Base-by-base conservation (phyloP, 768 basidiomycete genomes). In the Thelephora aurantiotincta region DNA sequence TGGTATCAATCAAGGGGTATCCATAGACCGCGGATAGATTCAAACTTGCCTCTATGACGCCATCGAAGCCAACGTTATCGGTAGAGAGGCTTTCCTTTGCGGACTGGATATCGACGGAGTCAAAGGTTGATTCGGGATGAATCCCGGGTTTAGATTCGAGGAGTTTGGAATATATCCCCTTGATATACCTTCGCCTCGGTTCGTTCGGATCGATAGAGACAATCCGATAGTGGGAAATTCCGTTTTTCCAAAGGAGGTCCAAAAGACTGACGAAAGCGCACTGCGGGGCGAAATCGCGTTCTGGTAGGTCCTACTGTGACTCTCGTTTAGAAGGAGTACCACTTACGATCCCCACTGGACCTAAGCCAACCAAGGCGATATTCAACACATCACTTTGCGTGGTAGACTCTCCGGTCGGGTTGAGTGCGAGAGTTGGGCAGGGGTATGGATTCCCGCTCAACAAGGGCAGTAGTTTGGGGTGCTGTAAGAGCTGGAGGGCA, bases 331-430 rank as follows among this genome's bases (percentile, higher is more conserved):
- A 50, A 49, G 46, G 18, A 16, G n/a, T n/a, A 36, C 18, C 2
- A 51, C 70, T 43, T 54, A 77, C 74, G 50, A 87, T 63, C 18
- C 86, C 86, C 9, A 89, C 86, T 14, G 86, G 86, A 6, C 86
- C 86, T 45, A 89, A 67, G 3, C 85, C 86, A 16, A 88, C 63
- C 30, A 87, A 63, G 0, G 74, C 79, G 50, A 86, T 6, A 63
- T 50, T 48, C 60, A 67, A 50, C 46, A 70, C 70, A 5, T 62
- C 51, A 6, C 63, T 65, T 42, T 76, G 54, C 37, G 54, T 67
- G 46, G 48, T 23, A 43, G 50, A 47, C 2, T 47, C 35, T 33
- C 23, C 26, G 11, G 20, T 45, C 12, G 22, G 22, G 7, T 36
- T 33, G 20, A 47, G n/a, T 9, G 23, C 5, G 11, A 48, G 42